Evolutionary conservation across 2,329 filamentous ascomycete species (phyloP).

Genomic region (Cladophialophora chaetospira): DNA sequence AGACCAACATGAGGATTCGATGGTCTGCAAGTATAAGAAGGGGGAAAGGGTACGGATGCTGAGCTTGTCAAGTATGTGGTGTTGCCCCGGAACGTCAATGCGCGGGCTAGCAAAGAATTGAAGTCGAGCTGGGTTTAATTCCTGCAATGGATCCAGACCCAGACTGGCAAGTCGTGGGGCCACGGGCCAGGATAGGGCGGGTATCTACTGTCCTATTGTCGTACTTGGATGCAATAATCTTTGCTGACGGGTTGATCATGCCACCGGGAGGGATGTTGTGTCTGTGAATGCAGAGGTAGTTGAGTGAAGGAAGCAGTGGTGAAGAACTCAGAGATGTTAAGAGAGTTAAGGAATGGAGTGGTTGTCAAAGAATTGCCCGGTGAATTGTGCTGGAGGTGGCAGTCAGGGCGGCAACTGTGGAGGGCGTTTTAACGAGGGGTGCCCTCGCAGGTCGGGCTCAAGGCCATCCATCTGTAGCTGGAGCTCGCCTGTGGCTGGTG

Average conservation of each 20-base stretch:
- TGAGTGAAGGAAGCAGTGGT: not conserved
- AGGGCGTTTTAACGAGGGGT: slow-evolving; percentile 6
- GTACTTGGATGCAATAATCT: slow-evolving; percentile 8
- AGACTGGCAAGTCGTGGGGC: slow-evolving; percentile 26
- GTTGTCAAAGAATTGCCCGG: not conserved
- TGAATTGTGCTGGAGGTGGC: not conserved
- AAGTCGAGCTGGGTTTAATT: slow-evolving; percentile 25
- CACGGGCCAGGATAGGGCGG: slow-evolving; percentile 21
- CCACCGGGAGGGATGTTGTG: not conserved
- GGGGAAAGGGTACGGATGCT: slow-evolving; percentile 18
- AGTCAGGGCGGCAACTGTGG: slow-evolving; percentile 9
- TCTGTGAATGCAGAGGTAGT: not conserved
- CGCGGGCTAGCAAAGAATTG: slow-evolving; percentile 29
- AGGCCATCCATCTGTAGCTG: slow-evolving; percentile 12
- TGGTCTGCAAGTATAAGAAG: slow-evolving; percentile 20
- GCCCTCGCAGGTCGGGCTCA: slow-evolving; percentile 2
- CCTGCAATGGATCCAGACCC: slow-evolving; percentile 21
- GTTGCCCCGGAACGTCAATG: slow-evolving; percentile 28
- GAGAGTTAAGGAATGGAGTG: not conserved
- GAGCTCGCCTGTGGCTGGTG: slow-evolving; percentile 19
- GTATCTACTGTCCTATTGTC: slow-evolving; percentile 17
- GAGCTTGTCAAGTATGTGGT: slow-evolving; percentile 31
- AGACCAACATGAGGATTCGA: slow-evolving; percentile 32
- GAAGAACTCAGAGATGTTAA: not conserved
- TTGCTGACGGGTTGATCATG: not conserved